Evolutionary conservation across 2,329 filamentous ascomycete species (phyloP).

Genomic region (Alternaria gaisen): DNA sequence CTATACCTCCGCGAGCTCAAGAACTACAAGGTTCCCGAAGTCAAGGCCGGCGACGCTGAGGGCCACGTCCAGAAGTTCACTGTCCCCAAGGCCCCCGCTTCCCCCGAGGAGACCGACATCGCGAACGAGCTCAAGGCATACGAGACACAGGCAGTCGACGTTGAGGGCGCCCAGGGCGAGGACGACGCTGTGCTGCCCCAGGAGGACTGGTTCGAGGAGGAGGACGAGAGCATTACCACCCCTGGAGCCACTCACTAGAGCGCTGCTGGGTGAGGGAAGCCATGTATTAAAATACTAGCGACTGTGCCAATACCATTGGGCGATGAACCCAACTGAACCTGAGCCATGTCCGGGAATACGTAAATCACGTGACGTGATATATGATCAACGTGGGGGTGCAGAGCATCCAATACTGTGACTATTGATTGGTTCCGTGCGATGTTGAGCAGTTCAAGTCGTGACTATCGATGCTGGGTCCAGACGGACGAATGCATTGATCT

Average conservation of each 20-base stretch:
- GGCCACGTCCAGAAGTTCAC: conserved; percentile 90
- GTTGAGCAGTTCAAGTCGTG: background rate
- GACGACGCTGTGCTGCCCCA: conserved; percentile 68
- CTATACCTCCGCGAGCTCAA: conserved; percentile 97
- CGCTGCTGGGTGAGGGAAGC: conserved; percentile 20
- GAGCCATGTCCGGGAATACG: background rate
- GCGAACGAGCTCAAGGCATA: conserved; percentile 92
- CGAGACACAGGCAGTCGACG: conserved; percentile 91
- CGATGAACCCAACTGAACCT: conserved; percentile 28
- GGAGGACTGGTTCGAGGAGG: conserved; percentile 85
- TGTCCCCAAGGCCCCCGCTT: conserved; percentile 80
- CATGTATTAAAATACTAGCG: conserved; percentile 49
- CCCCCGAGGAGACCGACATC: conserved; percentile 93
- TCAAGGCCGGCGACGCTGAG: conserved; percentile 87
- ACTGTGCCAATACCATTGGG: conserved; percentile 47
- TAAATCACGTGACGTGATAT: conserved; percentile 33
- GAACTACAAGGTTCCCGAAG: conserved; percentile 84
- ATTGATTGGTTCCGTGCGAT: background rate
- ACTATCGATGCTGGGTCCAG: background rate
- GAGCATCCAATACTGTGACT: background rate
- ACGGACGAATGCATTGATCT: background rate
- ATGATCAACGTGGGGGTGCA: conserved; percentile 1
- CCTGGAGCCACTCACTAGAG: conserved; percentile 48
- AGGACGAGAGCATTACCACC: conserved; percentile 62
- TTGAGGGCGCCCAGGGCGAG: conserved; percentile 78